A percentile compares a stretch with the other conserved stretches of the same genome.
Conservation (phyloP, 2,329 filamentous ascomycete genomes). For the Helicocarpus griseus region DNA sequence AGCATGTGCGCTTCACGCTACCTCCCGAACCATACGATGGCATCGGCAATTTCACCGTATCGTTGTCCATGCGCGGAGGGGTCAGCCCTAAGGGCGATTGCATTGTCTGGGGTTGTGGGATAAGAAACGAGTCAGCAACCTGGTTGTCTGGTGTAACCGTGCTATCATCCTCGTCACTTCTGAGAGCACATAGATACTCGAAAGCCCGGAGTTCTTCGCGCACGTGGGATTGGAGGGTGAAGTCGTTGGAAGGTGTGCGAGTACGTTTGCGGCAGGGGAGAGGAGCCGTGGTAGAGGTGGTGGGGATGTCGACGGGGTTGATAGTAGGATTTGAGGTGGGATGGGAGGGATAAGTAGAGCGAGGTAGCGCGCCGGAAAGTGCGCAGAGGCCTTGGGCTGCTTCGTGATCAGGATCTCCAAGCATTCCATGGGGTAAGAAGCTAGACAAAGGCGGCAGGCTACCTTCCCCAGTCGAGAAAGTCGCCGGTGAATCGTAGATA, state of each 20-base stretch:
- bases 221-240: slow-evolving; percentile 28
- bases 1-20: slow-evolving; percentile 33
- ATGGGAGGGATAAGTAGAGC: slow-evolving; percentile 8
- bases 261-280: slow-evolving; percentile 29
- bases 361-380: slow-evolving; percentile 26
- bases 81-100: no score
- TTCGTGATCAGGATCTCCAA: slow-evolving; percentile 21
- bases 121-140: slow-evolving; percentile 24
- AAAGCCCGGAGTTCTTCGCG: slow-evolving; percentile 26
- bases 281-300: slow-evolving; percentile 6
- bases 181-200: slow-evolving; percentile 8
- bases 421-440: slow-evolving; percentile 19
- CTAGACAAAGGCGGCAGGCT: slow-evolving; percentile 26
- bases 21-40: slow-evolving; percentile 17
- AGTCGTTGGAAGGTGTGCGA: slow-evolving; percentile 30
- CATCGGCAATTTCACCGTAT: slow-evolving; percentile 15
- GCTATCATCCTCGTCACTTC: slow-evolving; percentile 14
- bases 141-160: slow-evolving; percentile 21
- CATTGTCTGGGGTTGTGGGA: slow-evolving; percentile 14
- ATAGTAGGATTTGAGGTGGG: not conserved
- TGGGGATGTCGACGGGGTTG: not conserved
- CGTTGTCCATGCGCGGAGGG: no score
- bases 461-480: slow-evolving; percentile 16
- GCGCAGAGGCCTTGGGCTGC: slow-evolving; percentile 34
- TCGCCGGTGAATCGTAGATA: slow-evolving; percentile 27